A percentile compares a stretch with the other conserved stretches of the same genome.
These are phyloP conservation scores for Medicago lupulina DNA, from an alignment of 306 rosid genomes.

Conservation along the genomic window DNA sequence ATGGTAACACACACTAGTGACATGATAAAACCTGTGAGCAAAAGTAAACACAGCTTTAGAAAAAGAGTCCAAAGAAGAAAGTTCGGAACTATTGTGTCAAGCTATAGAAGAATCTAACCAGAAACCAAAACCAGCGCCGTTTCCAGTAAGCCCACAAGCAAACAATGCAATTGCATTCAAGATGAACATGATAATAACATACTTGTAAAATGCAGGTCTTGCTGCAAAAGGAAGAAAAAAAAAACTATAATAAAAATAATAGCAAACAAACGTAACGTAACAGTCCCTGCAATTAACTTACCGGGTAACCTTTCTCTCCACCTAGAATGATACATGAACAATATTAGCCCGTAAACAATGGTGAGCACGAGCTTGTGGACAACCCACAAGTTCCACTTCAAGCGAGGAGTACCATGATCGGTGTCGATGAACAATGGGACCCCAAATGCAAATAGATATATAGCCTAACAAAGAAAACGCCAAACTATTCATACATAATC, in stretches of 20 bases:
- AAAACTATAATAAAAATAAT: conserved; percentile 36
- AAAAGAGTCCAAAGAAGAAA: conserved; percentile 34
- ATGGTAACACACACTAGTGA: conserved; percentile 76
- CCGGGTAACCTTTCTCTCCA: conserved; percentile 95
- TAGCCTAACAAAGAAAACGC: conserved; percentile 60
- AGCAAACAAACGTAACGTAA: conserved; percentile 13
- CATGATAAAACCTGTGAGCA: conserved; percentile 70
- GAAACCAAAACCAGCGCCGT: conserved; percentile 78
- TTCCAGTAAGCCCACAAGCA: conserved; percentile 78
- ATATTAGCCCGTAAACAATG: conserved; percentile 67
- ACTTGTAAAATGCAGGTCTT: conserved; percentile 92
- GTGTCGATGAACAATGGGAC: conserved; percentile 79
- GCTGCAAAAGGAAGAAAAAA: conserved; percentile 57
- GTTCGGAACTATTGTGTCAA: conserved; percentile 11
- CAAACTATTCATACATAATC: conserved; percentile 12
- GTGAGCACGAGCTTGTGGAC: conserved; percentile 78
- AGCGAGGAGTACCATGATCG: conserved; percentile 46
- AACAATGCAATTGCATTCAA: conserved; percentile 64
- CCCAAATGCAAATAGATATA: conserved; percentile 79
- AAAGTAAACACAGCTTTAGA: conserved; percentile 36
- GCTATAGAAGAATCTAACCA: conserved; percentile 58
- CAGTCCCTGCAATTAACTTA: conserved; percentile 44
- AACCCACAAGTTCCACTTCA: conserved; percentile 91
- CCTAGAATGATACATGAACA: conserved; percentile 90
- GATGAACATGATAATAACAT: conserved; percentile 73